Evolutionary conservation across 495 filamentous ascomycete species (phyloP).

Genomic region (Clavariopsis aquatica): DNA sequence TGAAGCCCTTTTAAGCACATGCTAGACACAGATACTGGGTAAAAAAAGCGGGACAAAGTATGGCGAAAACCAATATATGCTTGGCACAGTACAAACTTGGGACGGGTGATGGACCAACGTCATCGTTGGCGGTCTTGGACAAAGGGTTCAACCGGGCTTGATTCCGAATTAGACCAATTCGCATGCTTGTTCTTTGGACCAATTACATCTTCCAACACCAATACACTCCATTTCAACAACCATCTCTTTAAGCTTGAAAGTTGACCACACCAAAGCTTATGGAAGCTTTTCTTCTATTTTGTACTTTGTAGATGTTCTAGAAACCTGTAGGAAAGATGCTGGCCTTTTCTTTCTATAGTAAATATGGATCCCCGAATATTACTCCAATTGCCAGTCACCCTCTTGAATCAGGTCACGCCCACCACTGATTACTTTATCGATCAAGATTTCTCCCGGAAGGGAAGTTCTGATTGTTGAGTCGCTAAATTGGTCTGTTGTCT

Average conservation of each 20-base stretch:
- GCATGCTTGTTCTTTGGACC: neutral
- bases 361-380: too few species aligned
- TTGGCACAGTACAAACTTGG: slow-evolving; percentile 17
- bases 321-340: too few species aligned
- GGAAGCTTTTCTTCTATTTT: neutral
- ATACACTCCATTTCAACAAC: neutral
- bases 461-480: neutral
- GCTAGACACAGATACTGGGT: neutral
- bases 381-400: too few species aligned
- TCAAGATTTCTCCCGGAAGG: neutral
- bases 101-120: slow-evolving; percentile 7
- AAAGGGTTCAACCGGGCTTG: neutral
- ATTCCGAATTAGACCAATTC: neutral
- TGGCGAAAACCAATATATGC: slow-evolving; percentile 27
- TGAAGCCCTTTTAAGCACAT: slow-evolving; percentile 21
- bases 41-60: slow-evolving; percentile 6
- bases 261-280: neutral
- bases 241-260: neutral
- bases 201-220: neutral
- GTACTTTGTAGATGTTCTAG: too few species aligned
- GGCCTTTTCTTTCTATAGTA: too few species aligned
- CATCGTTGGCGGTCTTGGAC: slow-evolving; percentile 6
- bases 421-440: neutral
- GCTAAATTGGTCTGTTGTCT: neutral
- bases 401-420: too few species aligned